Evolutionary conservation across 441 rosid genomes (phyloP).

Genomic region (Erodium trifolium): DNA sequence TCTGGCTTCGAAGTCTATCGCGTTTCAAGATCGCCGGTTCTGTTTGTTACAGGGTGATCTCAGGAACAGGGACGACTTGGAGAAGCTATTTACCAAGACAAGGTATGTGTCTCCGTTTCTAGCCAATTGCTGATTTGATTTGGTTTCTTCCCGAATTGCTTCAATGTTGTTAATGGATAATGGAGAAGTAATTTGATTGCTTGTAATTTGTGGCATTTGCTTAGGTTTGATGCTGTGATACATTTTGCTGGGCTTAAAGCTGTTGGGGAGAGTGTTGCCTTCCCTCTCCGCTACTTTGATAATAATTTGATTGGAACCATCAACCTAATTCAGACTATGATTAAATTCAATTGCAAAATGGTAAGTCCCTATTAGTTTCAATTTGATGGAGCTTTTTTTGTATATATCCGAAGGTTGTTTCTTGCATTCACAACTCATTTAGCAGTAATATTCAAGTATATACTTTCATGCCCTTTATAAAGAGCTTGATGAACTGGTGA

Average conservation of each 20-base stretch:
- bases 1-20: background rate
- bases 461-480: background rate
- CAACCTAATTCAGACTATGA: constrained; percentile 57
- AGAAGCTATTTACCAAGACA: constrained; percentile 48
- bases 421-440: background rate
- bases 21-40: background rate
- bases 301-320: constrained; percentile 64
- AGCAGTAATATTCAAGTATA: background rate
- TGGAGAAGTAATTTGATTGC: constrained; percentile 2
- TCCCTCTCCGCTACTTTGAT: constrained; percentile 56
- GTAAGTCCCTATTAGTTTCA: constrained; percentile 20
- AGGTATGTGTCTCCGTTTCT: constrained; percentile 22
- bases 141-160: background rate
- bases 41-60: constrained; percentile 46
- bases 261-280: constrained; percentile 52
- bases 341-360: constrained; percentile 54
- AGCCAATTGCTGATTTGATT: background rate
- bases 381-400: background rate
- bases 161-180: background rate
- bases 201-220: background rate
- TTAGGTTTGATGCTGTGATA: constrained; percentile 61
- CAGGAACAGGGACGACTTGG: constrained; percentile 54
- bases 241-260: constrained; percentile 74
- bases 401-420: background rate
- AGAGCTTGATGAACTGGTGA: background rate